Base-by-base conservation (phyloP, 2,329 filamentous ascomycete genomes). In the Fusarium redolens region DNA sequence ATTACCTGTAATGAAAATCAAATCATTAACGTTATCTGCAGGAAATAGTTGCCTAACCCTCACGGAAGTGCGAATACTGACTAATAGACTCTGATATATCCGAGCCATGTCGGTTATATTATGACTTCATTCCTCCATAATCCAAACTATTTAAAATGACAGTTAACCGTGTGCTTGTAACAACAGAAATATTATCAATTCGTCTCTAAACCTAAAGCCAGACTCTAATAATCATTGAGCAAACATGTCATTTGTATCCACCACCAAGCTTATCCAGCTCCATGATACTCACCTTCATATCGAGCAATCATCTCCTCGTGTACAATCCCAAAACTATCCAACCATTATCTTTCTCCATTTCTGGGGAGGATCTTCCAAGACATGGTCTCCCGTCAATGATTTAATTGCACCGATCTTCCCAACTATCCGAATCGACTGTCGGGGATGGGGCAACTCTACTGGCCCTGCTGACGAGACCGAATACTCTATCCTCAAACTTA, bases 101-200 rank as follows among this genome's bases (percentile, higher is more conserved):
- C 47, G 47, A 35, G 7, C 30, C 4, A 0, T 4, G 5, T 25
- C 47, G 47, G 47, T 1, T 14, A 2, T 25, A 51, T 18, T 0
- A 10, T 22, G n/a, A 33, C n/a, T 14, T 33, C n/a, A 50, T 22
- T 1, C 5, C 37, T 20, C 10, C 1, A 12, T 7, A 12, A 12
- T 3, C 13, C 0, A 2, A 4, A 12, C 2, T 48, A 30, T n/a
- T 45, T 45, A 28, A 45, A 3, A 0, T 0, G 10, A 0, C 18
- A 14, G 10, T 0, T 0, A 3, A 28, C 12, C 11, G 2, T 10
- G 1, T 7, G 18, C 4, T 3, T 8, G 3, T 5, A 4, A 1
- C 0, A 7, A 25, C 10, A 18, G 4, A 4, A 7, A 18, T 10
- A 7, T 6, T 17, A 9, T 43, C 7, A 3, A 1, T 4, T 18